These are phyloP conservation scores for Yamadazyma jaroonii DNA, from an alignment of 1,139 yeast species.

Conservation along the genomic window DNA sequence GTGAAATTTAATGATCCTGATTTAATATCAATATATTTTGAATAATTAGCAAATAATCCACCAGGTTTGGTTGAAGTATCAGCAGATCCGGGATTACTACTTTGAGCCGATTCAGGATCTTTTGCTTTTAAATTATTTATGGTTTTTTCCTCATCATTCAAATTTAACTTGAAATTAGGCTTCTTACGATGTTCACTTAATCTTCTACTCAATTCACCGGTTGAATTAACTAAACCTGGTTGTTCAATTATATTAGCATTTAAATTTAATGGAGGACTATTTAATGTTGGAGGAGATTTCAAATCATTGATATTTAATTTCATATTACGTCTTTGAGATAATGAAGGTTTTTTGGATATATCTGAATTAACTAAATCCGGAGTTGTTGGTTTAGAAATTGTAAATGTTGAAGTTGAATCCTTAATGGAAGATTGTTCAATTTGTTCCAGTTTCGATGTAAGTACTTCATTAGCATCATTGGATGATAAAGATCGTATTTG, in stretches of 20 bases:
- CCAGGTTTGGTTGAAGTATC: constrained; percentile 25
- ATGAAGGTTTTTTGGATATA: constrained; percentile 40
- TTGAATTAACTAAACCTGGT: constrained; percentile 19
- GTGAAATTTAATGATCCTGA: constrained; percentile 90
- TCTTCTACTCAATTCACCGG: constrained; percentile 36
- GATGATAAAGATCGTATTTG: constrained; percentile 14
- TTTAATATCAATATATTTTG: constrained; percentile 85
- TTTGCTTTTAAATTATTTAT: constrained; percentile 4
- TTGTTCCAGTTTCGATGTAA: neutral
- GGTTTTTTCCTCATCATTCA: constrained; percentile 15
- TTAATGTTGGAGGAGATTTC: constrained; percentile 11
- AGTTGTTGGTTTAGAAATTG: too few species aligned
- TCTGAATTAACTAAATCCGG: too few species aligned
- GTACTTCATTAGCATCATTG: constrained; percentile 13
- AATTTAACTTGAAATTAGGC: constrained; percentile 39
- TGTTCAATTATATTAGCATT: constrained; percentile 4
- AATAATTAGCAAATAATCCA: constrained; percentile 74
- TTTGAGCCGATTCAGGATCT: constrained; percentile 4
- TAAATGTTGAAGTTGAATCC: too few species aligned
- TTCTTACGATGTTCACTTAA: constrained; percentile 37
- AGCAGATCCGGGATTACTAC: constrained; percentile 2
- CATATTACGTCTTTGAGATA: constrained; percentile 62
- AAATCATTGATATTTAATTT: constrained; percentile 41
- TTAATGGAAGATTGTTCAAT: too few species aligned
- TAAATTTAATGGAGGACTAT: constrained; percentile 14